phyloP scores from a whole-genome alignment of 1,139 yeast genomes.

The Starmera stellimalicola region DNA sequence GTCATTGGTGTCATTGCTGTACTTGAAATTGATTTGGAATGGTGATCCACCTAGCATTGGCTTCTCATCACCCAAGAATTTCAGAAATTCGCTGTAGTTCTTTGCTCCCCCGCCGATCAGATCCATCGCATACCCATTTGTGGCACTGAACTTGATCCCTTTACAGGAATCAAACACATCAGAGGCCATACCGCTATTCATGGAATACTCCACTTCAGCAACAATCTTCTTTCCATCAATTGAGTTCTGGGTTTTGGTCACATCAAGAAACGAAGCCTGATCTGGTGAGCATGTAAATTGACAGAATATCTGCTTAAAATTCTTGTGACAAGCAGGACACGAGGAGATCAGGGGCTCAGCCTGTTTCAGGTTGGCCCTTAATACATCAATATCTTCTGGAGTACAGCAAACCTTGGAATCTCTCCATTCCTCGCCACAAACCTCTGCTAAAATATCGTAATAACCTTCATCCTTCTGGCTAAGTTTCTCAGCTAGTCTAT shows the following conservation, averaged over 20 bases:
- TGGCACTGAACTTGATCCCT: conserved; percentile 83
- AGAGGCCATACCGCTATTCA: conserved; percentile 51
- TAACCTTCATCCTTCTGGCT: conserved; percentile 38
- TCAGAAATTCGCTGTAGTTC: conserved; percentile 60
- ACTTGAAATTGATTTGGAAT: conserved; percentile 77
- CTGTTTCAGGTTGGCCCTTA: conserved; percentile 50
- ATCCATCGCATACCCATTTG: conserved; percentile 96
- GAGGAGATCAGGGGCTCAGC: conserved; percentile 79
- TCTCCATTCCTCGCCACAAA: conserved; percentile 69
- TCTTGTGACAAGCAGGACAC: conserved; percentile 89
- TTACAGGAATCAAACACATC: conserved; percentile 77
- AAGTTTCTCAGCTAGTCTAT: conserved; percentile 30
- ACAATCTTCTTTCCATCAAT: conserved; percentile 49
- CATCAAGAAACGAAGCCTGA: conserved; percentile 66
- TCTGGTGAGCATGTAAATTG: conserved; percentile 85
- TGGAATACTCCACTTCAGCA: conserved; percentile 57
- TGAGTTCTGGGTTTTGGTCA: conserved; percentile 47
- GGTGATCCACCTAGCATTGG: conserved; percentile 94
- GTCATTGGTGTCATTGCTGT: conserved; percentile 25
- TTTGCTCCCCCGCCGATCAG: conserved; percentile 93
- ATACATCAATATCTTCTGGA: conserved; percentile 34
- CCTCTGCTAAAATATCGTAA: conserved; percentile 33
- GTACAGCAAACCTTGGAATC: conserved; percentile 43
- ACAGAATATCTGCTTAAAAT: conserved; percentile 80
- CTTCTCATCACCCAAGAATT: conserved; percentile 88